Evolutionary conservation across 345 rosid genomes (phyloP).

Genomic region (Eucalyptus albens): DNA sequence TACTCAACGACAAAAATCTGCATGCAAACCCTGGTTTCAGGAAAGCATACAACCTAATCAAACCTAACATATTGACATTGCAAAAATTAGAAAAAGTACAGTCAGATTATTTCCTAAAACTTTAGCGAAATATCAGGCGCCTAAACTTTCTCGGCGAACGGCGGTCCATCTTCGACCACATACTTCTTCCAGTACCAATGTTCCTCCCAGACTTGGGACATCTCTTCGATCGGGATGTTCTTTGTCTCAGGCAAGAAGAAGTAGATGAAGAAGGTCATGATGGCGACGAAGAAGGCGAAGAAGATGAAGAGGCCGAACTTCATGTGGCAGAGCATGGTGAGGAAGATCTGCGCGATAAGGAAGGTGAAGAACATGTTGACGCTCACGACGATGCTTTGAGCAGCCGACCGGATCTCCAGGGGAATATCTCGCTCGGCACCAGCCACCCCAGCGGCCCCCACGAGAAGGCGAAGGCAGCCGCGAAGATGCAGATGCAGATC

Average conservation of each 20-base stretch:
- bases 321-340: not conserved
- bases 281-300: not conserved
- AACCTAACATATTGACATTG: not conserved
- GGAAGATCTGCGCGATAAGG: not conserved
- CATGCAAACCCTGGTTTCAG: not conserved
- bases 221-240: slow-evolving; percentile 11
- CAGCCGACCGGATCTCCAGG: slow-evolving; percentile 25
- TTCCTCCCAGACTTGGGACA: slow-evolving; percentile 7
- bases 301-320: not conserved
- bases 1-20: not conserved
- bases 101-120: not conserved
- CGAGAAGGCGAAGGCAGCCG: slow-evolving; percentile 9
- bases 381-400: slow-evolving; percentile 15
- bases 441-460: slow-evolving; percentile 9
- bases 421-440: slow-evolving; percentile 22
- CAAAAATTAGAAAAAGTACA: not conserved
- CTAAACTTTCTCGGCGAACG: not conserved
- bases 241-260: slow-evolving; percentile 25
- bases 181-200: slow-evolving; percentile 10
- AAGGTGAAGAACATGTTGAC: slow-evolving; percentile 8
- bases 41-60: not conserved
- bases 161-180: not conserved
- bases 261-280: slow-evolving; percentile 17
- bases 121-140: not conserved
- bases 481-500: not conserved